phyloP scores from a whole-genome alignment of 192 early-diverging fungal species.

The Coemansia furcata region DNA sequence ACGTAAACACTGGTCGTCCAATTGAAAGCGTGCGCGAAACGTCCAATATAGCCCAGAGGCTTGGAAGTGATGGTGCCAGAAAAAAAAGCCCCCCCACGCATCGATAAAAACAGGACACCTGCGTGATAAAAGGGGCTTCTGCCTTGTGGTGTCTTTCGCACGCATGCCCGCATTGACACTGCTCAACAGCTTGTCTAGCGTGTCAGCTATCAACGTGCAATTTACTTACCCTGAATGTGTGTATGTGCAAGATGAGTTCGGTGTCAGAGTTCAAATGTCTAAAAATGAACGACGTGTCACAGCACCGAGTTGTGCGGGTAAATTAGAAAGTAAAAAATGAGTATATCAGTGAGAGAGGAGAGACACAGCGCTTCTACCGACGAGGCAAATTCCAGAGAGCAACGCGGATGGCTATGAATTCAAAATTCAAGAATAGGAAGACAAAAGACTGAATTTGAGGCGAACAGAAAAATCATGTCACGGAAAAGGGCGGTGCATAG shows the following conservation, averaged over 20 bases:
- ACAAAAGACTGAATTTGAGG: background rate
- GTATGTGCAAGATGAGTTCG: background rate
- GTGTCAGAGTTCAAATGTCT: background rate
- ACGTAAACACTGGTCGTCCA: conserved; percentile 2
- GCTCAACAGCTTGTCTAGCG: background rate
- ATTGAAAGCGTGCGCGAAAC: background rate
- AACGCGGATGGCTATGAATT: background rate
- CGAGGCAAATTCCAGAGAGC: background rate
- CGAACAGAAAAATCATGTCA: background rate
- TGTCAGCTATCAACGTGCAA: background rate
- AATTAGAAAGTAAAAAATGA: background rate
- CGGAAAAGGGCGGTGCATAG: background rate
- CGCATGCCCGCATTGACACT: background rate
- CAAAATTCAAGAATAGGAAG: background rate
- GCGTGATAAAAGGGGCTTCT: background rate
- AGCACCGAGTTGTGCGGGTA: background rate
- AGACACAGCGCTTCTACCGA: background rate
- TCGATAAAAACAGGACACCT: conserved; percentile 1
- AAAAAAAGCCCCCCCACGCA: background rate
- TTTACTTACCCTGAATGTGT: background rate
- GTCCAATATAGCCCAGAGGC: background rate
- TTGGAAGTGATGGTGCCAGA: background rate
- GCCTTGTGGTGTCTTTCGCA: background rate
- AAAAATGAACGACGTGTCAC: background rate
- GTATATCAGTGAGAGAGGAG: background rate